These are phyloP conservation scores for Closterium sp. DNA, from an alignment of 139 green algal genomes.

Conservation along the genomic window DNA sequence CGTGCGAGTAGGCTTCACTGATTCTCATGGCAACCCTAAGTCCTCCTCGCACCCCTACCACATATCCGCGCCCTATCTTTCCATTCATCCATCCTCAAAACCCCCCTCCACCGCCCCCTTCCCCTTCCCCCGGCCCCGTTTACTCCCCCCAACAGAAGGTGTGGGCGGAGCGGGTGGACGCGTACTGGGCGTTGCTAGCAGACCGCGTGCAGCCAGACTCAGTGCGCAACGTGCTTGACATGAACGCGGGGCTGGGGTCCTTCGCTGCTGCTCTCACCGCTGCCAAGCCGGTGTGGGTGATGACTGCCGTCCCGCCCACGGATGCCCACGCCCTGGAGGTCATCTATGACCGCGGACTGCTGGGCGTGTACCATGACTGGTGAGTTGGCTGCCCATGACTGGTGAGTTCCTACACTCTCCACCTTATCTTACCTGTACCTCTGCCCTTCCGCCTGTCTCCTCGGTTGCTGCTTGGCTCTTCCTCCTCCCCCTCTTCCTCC, in stretches of 20 bases:
- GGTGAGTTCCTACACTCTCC: too few species aligned
- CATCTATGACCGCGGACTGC: slow-evolving; percentile 13
- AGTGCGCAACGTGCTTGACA: slow-evolving; percentile 29
- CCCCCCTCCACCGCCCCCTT: too few species aligned
- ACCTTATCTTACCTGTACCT: too few species aligned
- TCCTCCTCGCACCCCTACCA: too few species aligned
- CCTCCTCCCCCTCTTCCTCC: too few species aligned
- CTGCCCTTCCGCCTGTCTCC: too few species aligned
- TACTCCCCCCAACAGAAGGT: neutral
- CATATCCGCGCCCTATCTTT: neutral
- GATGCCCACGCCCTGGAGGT: neutral
- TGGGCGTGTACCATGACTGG: slow-evolving; percentile 17
- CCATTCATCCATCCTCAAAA: neutral
- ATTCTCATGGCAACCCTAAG: too few species aligned
- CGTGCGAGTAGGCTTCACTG: too few species aligned
- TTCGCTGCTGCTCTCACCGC: slow-evolving; percentile 19
- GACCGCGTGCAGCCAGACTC: neutral
- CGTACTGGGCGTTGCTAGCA: neutral
- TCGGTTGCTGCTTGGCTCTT: too few species aligned
- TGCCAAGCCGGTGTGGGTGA: slow-evolving; percentile 18
- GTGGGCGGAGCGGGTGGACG: neutral
- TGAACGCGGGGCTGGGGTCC: slow-evolving; percentile 6
- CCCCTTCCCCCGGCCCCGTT: too few species aligned
- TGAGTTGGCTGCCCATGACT: too few species aligned
- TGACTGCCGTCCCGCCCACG: slow-evolving; percentile 13